These are phyloP conservation scores for Ophiocordyceps camponoti-floridani DNA, from an alignment of 2,329 filamentous ascomycete genomes.

Conservation along the genomic window DNA sequence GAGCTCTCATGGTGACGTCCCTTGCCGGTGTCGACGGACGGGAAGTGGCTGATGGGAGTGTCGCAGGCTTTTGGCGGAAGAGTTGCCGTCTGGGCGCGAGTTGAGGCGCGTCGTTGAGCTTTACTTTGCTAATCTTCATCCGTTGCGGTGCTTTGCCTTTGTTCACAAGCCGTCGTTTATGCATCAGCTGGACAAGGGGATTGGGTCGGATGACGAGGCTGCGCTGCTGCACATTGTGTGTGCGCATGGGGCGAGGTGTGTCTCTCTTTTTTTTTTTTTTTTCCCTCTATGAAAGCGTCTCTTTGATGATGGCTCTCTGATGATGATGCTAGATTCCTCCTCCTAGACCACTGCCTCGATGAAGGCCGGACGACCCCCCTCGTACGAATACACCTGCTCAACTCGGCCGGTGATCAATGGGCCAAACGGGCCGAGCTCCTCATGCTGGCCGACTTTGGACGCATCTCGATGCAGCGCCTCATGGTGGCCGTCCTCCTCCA, in stretches of 20 bases:
- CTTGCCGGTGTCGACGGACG: too few species aligned
- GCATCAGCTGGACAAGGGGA: conserved; percentile 17
- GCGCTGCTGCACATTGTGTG: conserved; percentile 18
- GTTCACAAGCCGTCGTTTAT: conserved; percentile 21
- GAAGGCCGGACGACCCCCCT: conserved; percentile 10
- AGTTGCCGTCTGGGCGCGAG: conserved; percentile 14
- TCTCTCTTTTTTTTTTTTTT: too few species aligned
- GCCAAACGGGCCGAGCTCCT: conserved; percentile 18
- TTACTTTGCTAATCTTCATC: conserved; percentile 21
- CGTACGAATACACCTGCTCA: conserved; percentile 12
- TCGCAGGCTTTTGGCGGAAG: conserved; percentile 15
- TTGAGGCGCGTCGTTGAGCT: conserved; percentile 18
- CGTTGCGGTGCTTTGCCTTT: conserved; percentile 21
- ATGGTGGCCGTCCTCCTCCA: conserved; percentile 22
- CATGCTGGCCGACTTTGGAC: conserved; percentile 18
- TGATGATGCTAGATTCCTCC: too few species aligned
- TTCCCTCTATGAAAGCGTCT: too few species aligned
- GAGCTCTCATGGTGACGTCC: too few species aligned
- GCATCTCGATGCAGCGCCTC: conserved; percentile 18
- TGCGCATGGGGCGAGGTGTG: conserved; percentile 19
- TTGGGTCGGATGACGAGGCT: conserved; percentile 17
- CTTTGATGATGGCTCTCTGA: too few species aligned
- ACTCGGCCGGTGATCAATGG: conserved; percentile 18
- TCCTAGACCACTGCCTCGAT: conserved; percentile 9
- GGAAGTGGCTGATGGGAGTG: too few species aligned